Evolutionary conservation across 257 asterid species (phyloP).

Genomic region (Solanum tarapatanum): DNA sequence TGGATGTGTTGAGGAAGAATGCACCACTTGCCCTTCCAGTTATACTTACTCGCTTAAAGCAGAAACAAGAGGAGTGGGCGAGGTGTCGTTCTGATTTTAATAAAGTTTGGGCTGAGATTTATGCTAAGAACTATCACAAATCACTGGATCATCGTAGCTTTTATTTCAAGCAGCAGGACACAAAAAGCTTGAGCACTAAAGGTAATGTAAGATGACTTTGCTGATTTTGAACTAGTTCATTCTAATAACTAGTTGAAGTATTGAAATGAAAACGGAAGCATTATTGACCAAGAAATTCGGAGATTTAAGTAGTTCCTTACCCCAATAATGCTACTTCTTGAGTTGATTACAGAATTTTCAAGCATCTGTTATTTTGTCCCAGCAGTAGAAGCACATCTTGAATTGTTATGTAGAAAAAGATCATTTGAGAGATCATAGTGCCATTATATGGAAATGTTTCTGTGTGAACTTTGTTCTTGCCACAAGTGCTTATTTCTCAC

Average conservation of each 20-base stretch:
- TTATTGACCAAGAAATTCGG: neutral
- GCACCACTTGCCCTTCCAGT: slow-evolving; percentile 79
- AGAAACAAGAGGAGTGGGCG: slow-evolving; percentile 94
- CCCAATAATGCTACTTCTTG: neutral
- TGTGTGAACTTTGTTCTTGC: neutral
- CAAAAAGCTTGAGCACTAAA: slow-evolving; percentile 81
- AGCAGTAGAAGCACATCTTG: neutral
- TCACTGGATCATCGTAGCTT: slow-evolving; percentile 98
- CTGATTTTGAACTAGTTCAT: slow-evolving; percentile 12
- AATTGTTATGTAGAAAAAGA: neutral
- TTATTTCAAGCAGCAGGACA: slow-evolving; percentile 93
- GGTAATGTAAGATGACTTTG: slow-evolving; percentile 39
- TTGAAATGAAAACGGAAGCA: neutral
- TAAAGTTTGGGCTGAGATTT: slow-evolving; percentile 95
- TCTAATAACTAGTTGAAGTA: neutral
- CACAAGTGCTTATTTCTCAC: neutral
- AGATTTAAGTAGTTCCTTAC: neutral
- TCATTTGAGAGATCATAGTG: neutral
- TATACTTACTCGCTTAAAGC: slow-evolving; percentile 82
- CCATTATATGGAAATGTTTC: neutral
- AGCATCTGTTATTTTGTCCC: neutral
- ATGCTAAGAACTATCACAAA: slow-evolving; percentile 81
- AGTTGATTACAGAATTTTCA: neutral
- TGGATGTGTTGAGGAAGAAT: slow-evolving; percentile 82
- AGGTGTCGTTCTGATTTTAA: slow-evolving; percentile 88